Evolutionary conservation across 78 protist genomes (phyloP).

Genomic region (Paratrimastix pyriformis): DNA sequence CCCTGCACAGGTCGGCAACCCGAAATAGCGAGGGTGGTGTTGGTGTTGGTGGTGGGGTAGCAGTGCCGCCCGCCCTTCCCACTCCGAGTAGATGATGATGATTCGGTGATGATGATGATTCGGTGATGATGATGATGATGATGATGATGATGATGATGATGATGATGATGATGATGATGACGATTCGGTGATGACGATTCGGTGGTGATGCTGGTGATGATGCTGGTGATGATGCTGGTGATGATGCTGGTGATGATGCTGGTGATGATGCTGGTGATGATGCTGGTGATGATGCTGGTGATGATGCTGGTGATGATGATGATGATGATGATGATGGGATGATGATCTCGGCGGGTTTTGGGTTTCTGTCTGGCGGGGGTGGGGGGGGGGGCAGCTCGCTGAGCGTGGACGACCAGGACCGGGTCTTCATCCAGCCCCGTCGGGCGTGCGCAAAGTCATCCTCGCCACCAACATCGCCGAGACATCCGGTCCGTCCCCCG

Average conservation of each 20-base stretch:
- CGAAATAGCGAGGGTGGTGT: too few species aligned
- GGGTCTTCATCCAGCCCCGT: constrained; percentile 1
- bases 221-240: too few species aligned
- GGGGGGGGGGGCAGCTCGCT: not conserved
- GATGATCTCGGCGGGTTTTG: not conserved
- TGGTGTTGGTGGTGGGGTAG: too few species aligned
- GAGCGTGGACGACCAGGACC: constrained; percentile 25
- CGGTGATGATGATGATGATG: not conserved
- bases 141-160: not conserved
- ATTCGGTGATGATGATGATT: too few species aligned
- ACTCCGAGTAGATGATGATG: too few species aligned
- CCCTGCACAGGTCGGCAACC: too few species aligned
- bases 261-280: too few species aligned
- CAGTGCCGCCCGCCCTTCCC: too few species aligned
- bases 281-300: not conserved
- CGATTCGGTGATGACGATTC: not conserved
- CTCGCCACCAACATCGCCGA: constrained; percentile 59
- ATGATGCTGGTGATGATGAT: not conserved
- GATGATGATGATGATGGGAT: not conserved
- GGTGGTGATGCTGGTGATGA: not conserved
- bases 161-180: not conserved
- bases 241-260: too few species aligned
- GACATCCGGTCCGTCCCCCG: too few species aligned
- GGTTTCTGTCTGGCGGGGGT: not conserved
- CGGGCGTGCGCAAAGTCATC: constrained; percentile 30